Base-by-base conservation (phyloP, 805 yeast genomes). In the Candida pseudoglaebosa region DNA sequence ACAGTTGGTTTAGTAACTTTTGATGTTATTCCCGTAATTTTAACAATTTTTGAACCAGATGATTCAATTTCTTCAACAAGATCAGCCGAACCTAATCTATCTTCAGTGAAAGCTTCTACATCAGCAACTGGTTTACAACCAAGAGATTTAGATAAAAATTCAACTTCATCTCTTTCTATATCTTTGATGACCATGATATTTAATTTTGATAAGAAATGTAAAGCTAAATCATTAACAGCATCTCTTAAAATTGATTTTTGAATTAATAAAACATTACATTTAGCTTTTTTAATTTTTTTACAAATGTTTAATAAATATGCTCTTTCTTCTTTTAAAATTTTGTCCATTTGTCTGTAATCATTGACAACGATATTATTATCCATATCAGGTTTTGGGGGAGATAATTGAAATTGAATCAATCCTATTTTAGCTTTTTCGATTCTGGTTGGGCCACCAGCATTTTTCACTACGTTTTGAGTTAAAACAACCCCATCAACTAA, bases 261-360 rank as follows among this genome's bases (percentile, higher is more conserved):
- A 47, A 89, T 85, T 53, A 89, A 71, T 49, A 89, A 62, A 41
- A 89, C 96, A 52, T 90, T 90, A 72, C 99, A 93, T 66, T 90
- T 93, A 48, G 97, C 84, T 74, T 93, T 93, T 60, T 95, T 93
- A 67, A 93, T 88, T 60, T 87, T 88, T 66, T 93, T 93, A 72
- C 96, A 90, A 59, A 93, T 85, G 62, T 91, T 91, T 59, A 93
- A 76, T 56, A 93, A 70, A 60, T 93, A 93, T 20, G 96, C 93
- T 61, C 99, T 82, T 73, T 93, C 99, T 67, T 93, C 99, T 59
- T 95, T 93, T 59, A 93, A 73, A 52, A 93, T 93, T 70, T 91
- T 93, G 66, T 93, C 99, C 99, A 93, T 93, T 67, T 93, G 99
- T 65, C 99, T 80, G 71, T 93, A 93, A 64, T 93, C 99, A 58